These are phyloP conservation scores for Hyaloscypha hepaticicola DNA, from an alignment of 495 filamentous ascomycete genomes.

Conservation along the genomic window DNA sequence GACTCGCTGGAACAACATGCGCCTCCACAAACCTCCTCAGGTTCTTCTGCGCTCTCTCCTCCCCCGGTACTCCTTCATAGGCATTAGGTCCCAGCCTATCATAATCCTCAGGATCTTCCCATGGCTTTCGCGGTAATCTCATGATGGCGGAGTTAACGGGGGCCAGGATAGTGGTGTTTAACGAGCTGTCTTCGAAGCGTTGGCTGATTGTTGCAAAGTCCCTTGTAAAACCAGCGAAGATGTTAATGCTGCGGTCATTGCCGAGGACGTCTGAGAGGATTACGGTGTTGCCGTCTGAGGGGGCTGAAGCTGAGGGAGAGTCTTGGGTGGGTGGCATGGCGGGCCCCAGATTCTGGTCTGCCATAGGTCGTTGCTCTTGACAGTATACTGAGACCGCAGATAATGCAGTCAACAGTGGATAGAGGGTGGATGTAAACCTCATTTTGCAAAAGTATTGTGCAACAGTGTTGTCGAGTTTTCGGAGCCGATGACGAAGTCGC, in stretches of 20 bases:
- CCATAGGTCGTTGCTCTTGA: constrained; percentile 17
- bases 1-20: constrained; percentile 73
- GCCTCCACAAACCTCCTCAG: constrained; percentile 82
- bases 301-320: constrained; percentile 9
- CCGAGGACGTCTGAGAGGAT: constrained; percentile 80
- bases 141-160: constrained; percentile 81
- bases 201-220: constrained; percentile 70
- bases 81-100: constrained; percentile 66
- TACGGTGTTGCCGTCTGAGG: constrained; percentile 22
- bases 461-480: not conserved
- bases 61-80: constrained; percentile 76
- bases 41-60: constrained; percentile 77
- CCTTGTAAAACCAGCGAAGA: constrained; percentile 83
- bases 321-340: constrained; percentile 16
- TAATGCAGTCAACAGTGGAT: constrained; percentile 22
- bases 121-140: constrained; percentile 82
- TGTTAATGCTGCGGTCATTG: constrained; percentile 75
- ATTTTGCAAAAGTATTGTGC: constrained; percentile 19
- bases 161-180: constrained; percentile 88
- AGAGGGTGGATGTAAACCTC: constrained; percentile 14
- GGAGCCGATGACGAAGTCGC: constrained; percentile 14
- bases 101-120: constrained; percentile 89
- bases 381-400: constrained; percentile 13
- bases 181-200: constrained; percentile 64
- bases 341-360: constrained; percentile 23